Evolutionary conservation across 768 basidiomycete species (phyloP), one percentile per base, ranked within the genome.

Genomic region (Rhizopogon rudus): DNA sequence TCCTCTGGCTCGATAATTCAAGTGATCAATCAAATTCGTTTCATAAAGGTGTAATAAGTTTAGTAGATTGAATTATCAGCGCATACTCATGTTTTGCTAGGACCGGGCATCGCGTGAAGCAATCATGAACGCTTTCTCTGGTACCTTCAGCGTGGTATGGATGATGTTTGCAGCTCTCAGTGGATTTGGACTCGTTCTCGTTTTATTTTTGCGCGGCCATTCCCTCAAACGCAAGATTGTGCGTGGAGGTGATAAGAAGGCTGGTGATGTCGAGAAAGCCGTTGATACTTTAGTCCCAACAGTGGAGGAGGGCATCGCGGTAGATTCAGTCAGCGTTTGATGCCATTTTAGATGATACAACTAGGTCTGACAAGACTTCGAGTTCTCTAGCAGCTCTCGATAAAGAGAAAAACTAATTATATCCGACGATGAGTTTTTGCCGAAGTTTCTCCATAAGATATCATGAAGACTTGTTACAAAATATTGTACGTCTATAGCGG

Each of bases 131-230:
- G 86, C 86, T 0, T 88, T 82, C 68, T 76, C 86, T 13, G 73
- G 75, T 31, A 81, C 86, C 3, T 82, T 90, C 40, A 77, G 77
- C 58, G 70, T 58, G 44, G 82, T 90, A 22, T 90, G 87, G 86
- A 58, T 87, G 20, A 82, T 84, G 8, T 76, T 75, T 66, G 83
- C 83, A 9, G 84, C 82, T 0, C 70, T 88, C 28, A 51, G 80
- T 6, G 83, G 80, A 12, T 72, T 74, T 41, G 74, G 77, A 28
- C 76, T 87, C 60, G 59, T 87, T 37, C 57, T 75, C 57, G 65
- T 79, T 16, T 60, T 87, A 29, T 78, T 85, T 60, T 54, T 90
- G 25, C 75, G 82, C 49, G 73, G 74, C 28, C 89, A 90, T 67
- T 77, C 83, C 31, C 70, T 89, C 22, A 68, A 80, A 45, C 77